phyloP scores from a whole-genome alignment of 1,139 yeast species.

The Blastobotrys indianensis region DNA sequence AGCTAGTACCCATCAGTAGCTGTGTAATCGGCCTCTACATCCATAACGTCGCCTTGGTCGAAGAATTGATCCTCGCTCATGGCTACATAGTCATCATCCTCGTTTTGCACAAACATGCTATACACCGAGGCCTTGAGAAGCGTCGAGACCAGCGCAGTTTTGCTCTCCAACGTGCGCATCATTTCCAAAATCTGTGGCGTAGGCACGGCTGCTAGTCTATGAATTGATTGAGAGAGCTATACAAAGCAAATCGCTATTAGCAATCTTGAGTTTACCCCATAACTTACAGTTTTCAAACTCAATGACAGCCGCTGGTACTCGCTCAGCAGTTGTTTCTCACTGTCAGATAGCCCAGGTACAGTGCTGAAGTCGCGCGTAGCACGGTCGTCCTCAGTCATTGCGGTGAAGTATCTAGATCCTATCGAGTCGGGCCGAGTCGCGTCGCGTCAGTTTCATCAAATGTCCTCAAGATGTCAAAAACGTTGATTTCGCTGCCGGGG shows the following conservation, averaged over 20 bases:
- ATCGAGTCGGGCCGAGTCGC: no score
- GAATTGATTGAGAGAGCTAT: constrained; percentile 24
- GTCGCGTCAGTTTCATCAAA: no score
- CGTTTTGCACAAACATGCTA: constrained; percentile 43
- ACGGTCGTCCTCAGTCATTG: neutral
- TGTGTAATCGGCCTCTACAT: constrained; percentile 1
- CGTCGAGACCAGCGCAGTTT: constrained; percentile 53
- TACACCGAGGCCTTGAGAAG: constrained; percentile 56
- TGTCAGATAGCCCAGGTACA: constrained; percentile 10
- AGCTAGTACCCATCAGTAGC: neutral
- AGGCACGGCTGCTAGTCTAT: constrained; percentile 27
- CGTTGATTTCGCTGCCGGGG: no score
- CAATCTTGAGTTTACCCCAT: neutral
- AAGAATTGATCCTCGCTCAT: constrained; percentile 12
- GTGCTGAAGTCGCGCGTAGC: constrained; percentile 6
- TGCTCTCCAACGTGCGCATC: constrained; percentile 48
- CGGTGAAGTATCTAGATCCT: no score
- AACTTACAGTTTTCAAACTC: constrained; percentile 26
- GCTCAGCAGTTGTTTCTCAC: constrained; percentile 27
- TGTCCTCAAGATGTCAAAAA: no score
- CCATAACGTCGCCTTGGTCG: constrained; percentile 6
- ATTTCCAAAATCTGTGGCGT: constrained; percentile 42
- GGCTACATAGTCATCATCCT: constrained; percentile 20
- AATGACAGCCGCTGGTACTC: constrained; percentile 30
- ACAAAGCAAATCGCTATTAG: neutral